Conservation (phyloP, 768 basidiomycete genomes). For the Mycena vulgaris region DNA sequence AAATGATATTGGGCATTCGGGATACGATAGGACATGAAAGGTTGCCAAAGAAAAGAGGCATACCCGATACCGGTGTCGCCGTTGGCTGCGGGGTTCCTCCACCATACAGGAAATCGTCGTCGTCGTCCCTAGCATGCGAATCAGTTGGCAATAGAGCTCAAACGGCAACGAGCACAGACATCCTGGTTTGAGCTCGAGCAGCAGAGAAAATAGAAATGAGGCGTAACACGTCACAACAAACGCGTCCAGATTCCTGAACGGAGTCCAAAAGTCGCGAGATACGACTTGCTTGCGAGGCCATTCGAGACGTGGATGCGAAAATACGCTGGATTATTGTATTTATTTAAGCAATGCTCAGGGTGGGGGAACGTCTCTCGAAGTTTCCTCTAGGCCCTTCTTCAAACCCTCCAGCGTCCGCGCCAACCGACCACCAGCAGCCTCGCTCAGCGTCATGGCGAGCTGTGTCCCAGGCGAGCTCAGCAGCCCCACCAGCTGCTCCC, state of each 20-base stretch:
- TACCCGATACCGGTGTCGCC: constrained; percentile 47
- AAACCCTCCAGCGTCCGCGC: constrained; percentile 84
- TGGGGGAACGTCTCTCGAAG: constrained; percentile 22
- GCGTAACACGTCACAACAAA: background rate
- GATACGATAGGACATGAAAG: constrained; percentile 41
- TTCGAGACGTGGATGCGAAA: too few species aligned
- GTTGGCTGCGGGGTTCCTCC: constrained; percentile 56
- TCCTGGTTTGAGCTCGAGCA: background rate
- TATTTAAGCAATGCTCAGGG: background rate
- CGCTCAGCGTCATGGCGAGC: constrained; percentile 77
- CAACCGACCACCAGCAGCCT: constrained; percentile 78
- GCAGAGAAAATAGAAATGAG: background rate
- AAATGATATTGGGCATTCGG: constrained; percentile 43
- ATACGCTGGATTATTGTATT: background rate
- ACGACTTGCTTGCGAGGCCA: too few species aligned
- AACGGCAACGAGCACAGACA: constrained; percentile 22
- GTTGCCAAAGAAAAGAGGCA: constrained; percentile 26
- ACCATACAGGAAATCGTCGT: constrained; percentile 87
- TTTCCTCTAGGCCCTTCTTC: constrained; percentile 74
- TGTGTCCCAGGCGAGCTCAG: constrained; percentile 82
- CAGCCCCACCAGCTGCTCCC: constrained; percentile 89
- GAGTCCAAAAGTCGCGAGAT: too few species aligned
- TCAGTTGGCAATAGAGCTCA: constrained; percentile 1
- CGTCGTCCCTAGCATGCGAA: constrained; percentile 72
- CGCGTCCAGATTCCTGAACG: background rate